Base-by-base conservation (phyloP, 805 yeast genomes). In the Myxozyma udenii region DNA sequence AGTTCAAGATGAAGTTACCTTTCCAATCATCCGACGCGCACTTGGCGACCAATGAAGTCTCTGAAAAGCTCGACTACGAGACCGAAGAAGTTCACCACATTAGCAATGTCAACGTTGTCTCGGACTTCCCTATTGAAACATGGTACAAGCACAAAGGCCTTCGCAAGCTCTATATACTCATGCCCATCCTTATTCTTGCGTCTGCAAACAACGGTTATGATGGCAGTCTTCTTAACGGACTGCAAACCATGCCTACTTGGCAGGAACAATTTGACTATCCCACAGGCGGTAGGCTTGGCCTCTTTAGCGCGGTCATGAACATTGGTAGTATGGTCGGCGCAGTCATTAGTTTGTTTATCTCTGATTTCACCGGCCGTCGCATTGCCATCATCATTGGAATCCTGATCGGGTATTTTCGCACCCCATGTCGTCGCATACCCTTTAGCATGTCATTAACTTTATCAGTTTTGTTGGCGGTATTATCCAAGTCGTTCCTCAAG, bases 261-360 rank as follows among this genome's bases (percentile, higher is more conserved):
- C 48, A 51, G 37, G 4, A 3, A 19, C 49, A 28, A 28, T 36
- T 51, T 25, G 19, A 33, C 33, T 14, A 42, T 12, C 56, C 56
- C 16, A 41, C 40, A n/a, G 56, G 56, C 19, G 42, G 24, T 9
- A 18, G 35, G 44, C 46, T 51, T 1, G 56, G 56, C 14, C 55
- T 60, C 19, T 53, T 61, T 11, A 45, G 30, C 16, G 41, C 33
- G 2, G 30, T 36, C 33, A 14, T 40, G 40, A 30, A 19, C 30
- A 28, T 46, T 22, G 53, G 49, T n/a, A 5, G 35, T 25, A 11
- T 50, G 11, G 40, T 56, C 24, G 44, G 23, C 5, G 11, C 16
- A 14, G 11, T 28, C 12, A 21, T 39, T 14, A 30, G 40, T 28
- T 16, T 12, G n/a, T 19, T 11, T 14, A 7, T 4, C 26, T 9